These are phyloP conservation scores for Candida coquimbonensis DNA, from an alignment of 805 yeast genomes.

Conservation along the genomic window DNA sequence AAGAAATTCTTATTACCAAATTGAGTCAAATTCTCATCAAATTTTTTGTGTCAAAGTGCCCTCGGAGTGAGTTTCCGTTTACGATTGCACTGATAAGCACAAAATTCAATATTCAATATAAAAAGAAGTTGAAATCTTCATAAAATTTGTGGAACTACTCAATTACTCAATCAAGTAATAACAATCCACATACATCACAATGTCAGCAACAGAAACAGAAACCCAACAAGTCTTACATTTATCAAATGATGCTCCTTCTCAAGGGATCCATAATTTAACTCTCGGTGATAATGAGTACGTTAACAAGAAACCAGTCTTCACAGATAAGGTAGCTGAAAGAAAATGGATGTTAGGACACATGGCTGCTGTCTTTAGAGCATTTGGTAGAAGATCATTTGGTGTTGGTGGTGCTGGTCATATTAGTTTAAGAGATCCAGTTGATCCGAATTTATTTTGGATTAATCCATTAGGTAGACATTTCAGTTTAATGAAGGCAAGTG, in stretches of 20 bases:
- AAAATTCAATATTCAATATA: not conserved
- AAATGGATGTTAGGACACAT: conserved; percentile 59
- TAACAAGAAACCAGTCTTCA: conserved; percentile 44
- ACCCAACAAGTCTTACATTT: not conserved
- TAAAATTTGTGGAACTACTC: not conserved
- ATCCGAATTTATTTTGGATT: conserved; percentile 80
- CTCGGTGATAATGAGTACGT: conserved; percentile 43
- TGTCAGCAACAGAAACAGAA: conserved; percentile 1
- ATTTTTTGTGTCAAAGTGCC: not conserved
- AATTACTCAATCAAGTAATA: too few relatives aligned
- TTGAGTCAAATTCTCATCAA: too few relatives aligned
- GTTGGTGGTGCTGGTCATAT: conserved; percentile 87
- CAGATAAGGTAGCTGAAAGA: conserved; percentile 41
- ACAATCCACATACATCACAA: not conserved
- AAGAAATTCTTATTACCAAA: too few relatives aligned
- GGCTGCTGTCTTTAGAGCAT: conserved; percentile 81
- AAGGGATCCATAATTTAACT: conserved; percentile 58
- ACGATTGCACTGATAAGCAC: not conserved
- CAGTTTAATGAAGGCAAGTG: conserved; percentile 48
- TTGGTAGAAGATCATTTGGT: conserved; percentile 69
- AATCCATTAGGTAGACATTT: conserved; percentile 83
- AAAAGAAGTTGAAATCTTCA: not conserved
- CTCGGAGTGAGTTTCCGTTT: not conserved
- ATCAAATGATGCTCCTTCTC: conserved; percentile 14
- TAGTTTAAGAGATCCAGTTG: conserved; percentile 76